Evolutionary conservation across 768 basidiomycete species (phyloP).

Genomic region (Lentinula guzmanii): DNA sequence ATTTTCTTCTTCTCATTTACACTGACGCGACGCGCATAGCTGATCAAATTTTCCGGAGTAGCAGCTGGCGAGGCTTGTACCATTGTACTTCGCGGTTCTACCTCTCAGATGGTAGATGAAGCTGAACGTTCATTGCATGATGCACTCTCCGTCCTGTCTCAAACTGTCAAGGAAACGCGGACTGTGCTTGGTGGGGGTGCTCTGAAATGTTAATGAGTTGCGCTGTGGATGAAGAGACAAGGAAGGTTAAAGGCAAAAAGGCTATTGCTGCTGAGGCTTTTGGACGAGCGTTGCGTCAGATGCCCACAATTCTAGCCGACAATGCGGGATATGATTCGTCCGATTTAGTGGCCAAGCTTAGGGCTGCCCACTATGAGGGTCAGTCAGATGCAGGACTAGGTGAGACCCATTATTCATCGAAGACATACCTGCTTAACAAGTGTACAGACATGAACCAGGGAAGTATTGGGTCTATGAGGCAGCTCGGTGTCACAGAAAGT

Average conservation of each 20-base stretch:
- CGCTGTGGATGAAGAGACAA: constrained; percentile 84
- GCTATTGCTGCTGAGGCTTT: constrained; percentile 93
- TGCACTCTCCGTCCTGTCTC: constrained; percentile 93
- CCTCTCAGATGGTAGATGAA: constrained; percentile 98
- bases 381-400: constrained; percentile 81
- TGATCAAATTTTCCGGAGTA: constrained; percentile 99
- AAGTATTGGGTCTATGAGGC: constrained; percentile 78
- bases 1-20: neutral
- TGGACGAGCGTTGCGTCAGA: constrained; percentile 81
- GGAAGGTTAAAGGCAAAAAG: constrained; percentile 88
- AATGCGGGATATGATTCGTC: constrained; percentile 98
- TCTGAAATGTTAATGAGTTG: constrained; percentile 98
- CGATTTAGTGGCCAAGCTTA: constrained; percentile 82
- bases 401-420: constrained; percentile 28
- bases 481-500: constrained; percentile 89
- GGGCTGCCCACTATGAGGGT: constrained; percentile 94
- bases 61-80: constrained; percentile 98
- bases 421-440: neutral
- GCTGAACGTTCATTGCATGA: constrained; percentile 97
- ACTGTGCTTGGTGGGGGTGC: constrained; percentile 95
- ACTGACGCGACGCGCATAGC: constrained; percentile 33
- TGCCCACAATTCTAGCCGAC: constrained; percentile 94
- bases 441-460: constrained; percentile 82
- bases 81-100: constrained; percentile 94
- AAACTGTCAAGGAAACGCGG: constrained; percentile 96